phyloP scores from a whole-genome alignment of 1,139 yeast genomes.

The Suhomyces wounanorum region DNA sequence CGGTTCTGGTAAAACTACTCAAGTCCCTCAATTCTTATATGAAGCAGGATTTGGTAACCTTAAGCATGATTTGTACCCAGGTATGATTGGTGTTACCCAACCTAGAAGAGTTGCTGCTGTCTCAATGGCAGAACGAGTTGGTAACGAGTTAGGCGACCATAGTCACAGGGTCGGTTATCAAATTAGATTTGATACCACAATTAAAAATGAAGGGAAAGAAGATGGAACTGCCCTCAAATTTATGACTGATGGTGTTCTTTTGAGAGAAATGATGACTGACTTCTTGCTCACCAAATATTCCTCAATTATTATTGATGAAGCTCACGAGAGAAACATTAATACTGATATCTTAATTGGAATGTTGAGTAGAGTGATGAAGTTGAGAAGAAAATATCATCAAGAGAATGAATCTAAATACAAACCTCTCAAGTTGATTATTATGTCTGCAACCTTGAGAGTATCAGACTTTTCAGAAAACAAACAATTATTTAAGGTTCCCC shows the following conservation, averaged over 20 bases:
- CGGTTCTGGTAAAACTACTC: conserved; percentile 83
- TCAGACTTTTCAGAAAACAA: conserved; percentile 87
- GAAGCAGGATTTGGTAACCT: conserved; percentile 84
- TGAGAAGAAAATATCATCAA: conserved; percentile 61
- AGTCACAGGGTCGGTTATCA: conserved; percentile 83
- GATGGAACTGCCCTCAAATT: conserved; percentile 79
- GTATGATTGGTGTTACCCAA: conserved; percentile 94
- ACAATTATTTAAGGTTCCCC: conserved; percentile 69
- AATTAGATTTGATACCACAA: conserved; percentile 82
- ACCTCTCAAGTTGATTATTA: conserved; percentile 69
- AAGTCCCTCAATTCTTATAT: conserved; percentile 74
- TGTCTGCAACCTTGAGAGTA: conserved; percentile 97
- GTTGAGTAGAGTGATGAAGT: conserved; percentile 80
- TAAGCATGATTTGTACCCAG: conserved; percentile 66
- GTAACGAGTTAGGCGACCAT: conserved; percentile 79
- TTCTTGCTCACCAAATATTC: conserved; percentile 80
- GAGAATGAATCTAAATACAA: conserved; percentile 50
- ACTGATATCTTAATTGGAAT: conserved; percentile 96
- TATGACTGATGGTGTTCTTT: conserved; percentile 97
- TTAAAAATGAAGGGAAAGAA: conserved; percentile 51
- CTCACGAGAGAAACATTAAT: conserved; percentile 94
- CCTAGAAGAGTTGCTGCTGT: conserved; percentile 99
- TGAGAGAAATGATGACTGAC: conserved; percentile 91
- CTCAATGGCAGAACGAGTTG: conserved; percentile 92
- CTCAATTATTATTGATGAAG: conserved; percentile 89